Base-by-base conservation (phyloP, 257 asterid genomes). In the Paraleonurus japonicus region DNA sequence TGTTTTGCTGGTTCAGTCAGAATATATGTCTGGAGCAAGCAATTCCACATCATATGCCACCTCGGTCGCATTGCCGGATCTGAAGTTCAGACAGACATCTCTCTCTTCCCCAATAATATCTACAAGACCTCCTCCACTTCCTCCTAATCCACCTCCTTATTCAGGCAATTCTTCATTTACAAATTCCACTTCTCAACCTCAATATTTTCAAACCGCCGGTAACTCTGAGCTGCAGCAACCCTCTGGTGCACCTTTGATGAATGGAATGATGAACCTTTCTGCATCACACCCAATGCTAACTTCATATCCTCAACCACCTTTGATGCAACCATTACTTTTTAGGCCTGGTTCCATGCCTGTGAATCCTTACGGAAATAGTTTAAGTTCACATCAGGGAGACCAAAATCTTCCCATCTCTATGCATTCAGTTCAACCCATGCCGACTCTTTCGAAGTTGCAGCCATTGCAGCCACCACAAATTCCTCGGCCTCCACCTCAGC, bases 401-500 rank as follows among this genome's bases (percentile, higher is more conserved):
- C 96, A 86, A 66, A 88, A 87, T 74, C 78, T 75, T 75, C 83
- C 88, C 66, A 68, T 80, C 4, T 71, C 92, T 53, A 32, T 87
- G 65, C 81, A 89, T 66, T 69, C 88, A 51, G 59, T 76, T 53
- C 95, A 90, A 62, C 58, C 89, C 69, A 58, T 82, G 39, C 86
- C 86, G 39, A 72, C 85, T 30, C 81, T 85, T 73, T 61, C 84
- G 74, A 97, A 89, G 78, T 76, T 91, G 80, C 98, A 91, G 84
- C 95, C 96, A 0, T 79, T 89, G 58, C 98, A 94, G 87, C 92
- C 96, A 24, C 96, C 97, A n/a, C 96, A 87, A 73, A 84, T 86
- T 67, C 95, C 92, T 81, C 96, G 86, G 24, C 90, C 97, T 47
- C 90, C 95, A 54, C 87, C 85, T 63, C 96, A 83, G 85, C 89